These are phyloP conservation scores for Xylariaceae sp. DNA, from an alignment of 2,329 filamentous ascomycete genomes.

Conservation along the genomic window DNA sequence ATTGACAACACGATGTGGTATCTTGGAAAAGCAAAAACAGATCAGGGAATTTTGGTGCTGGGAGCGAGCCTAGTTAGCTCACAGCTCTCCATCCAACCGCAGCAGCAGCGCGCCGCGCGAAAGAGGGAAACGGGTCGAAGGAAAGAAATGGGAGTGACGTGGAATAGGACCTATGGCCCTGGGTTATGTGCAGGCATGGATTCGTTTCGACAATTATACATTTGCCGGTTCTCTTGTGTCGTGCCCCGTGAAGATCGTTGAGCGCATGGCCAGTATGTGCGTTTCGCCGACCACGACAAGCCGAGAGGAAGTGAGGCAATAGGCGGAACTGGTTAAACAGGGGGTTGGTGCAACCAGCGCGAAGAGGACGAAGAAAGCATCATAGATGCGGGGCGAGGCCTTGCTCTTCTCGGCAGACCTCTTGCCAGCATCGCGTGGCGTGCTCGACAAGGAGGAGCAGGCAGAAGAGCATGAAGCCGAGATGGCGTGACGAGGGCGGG, in stretches of 20 bases:
- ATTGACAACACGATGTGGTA: slow-evolving; percentile 18
- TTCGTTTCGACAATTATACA: slow-evolving; percentile 15
- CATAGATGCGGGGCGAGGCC: background rate
- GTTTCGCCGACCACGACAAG: background rate
- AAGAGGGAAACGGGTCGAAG: slow-evolving; percentile 7
- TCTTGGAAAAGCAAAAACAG: slow-evolving; percentile 13
- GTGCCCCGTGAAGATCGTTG: slow-evolving; percentile 22
- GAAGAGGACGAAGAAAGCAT: background rate
- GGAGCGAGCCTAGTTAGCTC: too few relatives aligned
- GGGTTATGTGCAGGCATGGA: slow-evolving; percentile 2
- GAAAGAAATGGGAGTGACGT: background rate
- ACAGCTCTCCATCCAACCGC: slow-evolving; percentile 8
- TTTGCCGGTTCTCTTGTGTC: slow-evolving; percentile 19
- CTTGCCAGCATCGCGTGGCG: background rate
- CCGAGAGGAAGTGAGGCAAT: slow-evolving; percentile 3
- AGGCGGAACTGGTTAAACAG: background rate
- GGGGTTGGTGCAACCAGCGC: background rate
- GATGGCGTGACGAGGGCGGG: background rate
- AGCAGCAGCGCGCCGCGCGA: slow-evolving; percentile 5
- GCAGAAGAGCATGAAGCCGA: background rate
- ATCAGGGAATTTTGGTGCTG: slow-evolving; percentile 13
- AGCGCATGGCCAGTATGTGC: slow-evolving; percentile 9
- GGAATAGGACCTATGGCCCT: slow-evolving; percentile 4
- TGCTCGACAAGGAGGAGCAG: background rate
- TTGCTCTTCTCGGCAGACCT: background rate